Percentiles rank a stretch among this genome's conserved stretches.
Conservation (phyloP, 1,284 basidiomycete genomes). For the Clitocybe nebularis region DNA sequence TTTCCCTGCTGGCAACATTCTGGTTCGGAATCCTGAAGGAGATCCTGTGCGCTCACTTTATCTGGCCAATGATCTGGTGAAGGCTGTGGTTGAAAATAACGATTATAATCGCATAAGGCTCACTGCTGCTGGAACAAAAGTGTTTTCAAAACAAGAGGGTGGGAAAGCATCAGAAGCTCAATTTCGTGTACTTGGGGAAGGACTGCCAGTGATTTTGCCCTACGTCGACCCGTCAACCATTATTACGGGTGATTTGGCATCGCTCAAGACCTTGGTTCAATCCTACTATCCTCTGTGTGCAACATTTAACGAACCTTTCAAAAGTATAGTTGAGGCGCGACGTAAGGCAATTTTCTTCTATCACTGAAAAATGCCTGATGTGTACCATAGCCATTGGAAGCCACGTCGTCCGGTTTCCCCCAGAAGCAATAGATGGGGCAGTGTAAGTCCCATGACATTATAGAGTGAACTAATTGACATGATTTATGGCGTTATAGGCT, state of each 20-base stretch:
- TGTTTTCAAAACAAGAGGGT: constrained; percentile 68
- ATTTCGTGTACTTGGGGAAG: constrained; percentile 83
- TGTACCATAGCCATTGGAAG: constrained; percentile 56
- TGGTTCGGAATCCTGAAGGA: constrained; percentile 85
- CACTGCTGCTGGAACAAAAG: constrained; percentile 89
- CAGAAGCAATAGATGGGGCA: constrained; percentile 48
- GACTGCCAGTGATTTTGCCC: constrained; percentile 78
- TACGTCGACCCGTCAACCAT: constrained; percentile 69
- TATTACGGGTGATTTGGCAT: constrained; percentile 53
- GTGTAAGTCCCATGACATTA: constrained; percentile 38
- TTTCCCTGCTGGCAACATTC: constrained; percentile 77
- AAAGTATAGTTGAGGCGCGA: constrained; percentile 41
- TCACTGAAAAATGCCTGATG: constrained; percentile 1
- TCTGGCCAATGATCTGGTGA: constrained; percentile 84
- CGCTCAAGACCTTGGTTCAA: constrained; percentile 67
- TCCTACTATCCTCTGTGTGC: constrained; percentile 76
- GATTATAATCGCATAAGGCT: constrained; percentile 85
- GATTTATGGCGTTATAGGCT: constrained; percentile 41
- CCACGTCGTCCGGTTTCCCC: constrained; percentile 67
- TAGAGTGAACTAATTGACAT: neutral
- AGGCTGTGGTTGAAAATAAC: constrained; percentile 76
- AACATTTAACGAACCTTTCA: constrained; percentile 61
- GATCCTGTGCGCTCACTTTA: constrained; percentile 83
- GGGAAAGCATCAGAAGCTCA: constrained; percentile 53
- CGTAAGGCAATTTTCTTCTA: constrained; percentile 34